Evolutionary conservation across 2,329 filamentous ascomycete species (phyloP).

Genomic region (Penicillium sp.): DNA sequence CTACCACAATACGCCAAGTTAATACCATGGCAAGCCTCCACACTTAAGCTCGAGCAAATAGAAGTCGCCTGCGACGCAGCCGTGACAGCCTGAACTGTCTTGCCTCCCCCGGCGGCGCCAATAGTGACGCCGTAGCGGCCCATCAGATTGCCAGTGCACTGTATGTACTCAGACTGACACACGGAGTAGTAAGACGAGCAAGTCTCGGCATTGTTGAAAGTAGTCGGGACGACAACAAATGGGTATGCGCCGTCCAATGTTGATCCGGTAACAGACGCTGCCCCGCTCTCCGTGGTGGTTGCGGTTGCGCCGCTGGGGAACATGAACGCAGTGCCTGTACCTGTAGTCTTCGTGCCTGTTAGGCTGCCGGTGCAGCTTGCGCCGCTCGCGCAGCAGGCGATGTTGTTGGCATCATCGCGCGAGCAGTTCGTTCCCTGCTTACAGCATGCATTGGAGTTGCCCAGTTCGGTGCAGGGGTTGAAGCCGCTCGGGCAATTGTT

Average conservation of each 20-base stretch:
- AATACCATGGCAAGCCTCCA: constrained; percentile 50
- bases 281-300: constrained; percentile 26
- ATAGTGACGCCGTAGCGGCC: constrained; percentile 55
- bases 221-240: constrained; percentile 55
- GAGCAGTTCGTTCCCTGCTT: constrained; percentile 54
- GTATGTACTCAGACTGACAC: constrained; percentile 51
- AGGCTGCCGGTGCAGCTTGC: constrained; percentile 60
- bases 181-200: constrained; percentile 57
- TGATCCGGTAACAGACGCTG: constrained; percentile 30
- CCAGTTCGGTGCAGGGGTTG: constrained; percentile 53
- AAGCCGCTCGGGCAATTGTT: constrained; percentile 54
- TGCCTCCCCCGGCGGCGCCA: constrained; percentile 49
- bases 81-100: constrained; percentile 49
- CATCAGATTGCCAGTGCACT: constrained; percentile 48
- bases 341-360: constrained; percentile 27
- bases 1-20: constrained; percentile 48
- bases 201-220: constrained; percentile 51
- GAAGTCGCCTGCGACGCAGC: constrained; percentile 44
- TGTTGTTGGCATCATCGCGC: constrained; percentile 56
- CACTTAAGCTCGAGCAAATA: constrained; percentile 50
- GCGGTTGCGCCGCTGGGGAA: constrained; percentile 37
- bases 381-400: constrained; percentile 62
- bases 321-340: constrained; percentile 33
- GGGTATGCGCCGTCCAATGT: constrained; percentile 54
- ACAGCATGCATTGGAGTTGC: constrained; percentile 58